These are phyloP conservation scores for Parsonsia alboflavescens DNA, from an alignment of 257 asterid species.

Conservation along the genomic window DNA sequence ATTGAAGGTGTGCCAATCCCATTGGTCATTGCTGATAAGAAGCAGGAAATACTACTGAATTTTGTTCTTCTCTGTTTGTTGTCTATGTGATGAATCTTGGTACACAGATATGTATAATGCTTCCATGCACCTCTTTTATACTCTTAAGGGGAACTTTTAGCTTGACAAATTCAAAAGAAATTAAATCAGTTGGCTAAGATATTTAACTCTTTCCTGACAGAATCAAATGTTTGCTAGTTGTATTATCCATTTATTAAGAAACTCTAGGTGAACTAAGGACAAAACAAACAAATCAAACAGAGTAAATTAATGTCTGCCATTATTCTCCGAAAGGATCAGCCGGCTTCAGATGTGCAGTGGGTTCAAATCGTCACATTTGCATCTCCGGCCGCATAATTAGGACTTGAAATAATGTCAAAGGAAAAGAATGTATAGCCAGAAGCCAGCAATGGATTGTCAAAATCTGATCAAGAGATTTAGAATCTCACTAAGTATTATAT, in stretches of 20 bases:
- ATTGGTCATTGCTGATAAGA: not conserved
- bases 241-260: not conserved
- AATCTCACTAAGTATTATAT: not conserved
- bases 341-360: not conserved
- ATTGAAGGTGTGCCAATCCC: conserved; percentile 27
- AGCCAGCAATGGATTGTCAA: not conserved
- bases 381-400: not conserved
- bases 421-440: not conserved
- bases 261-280: not conserved
- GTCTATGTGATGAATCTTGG: too few species aligned
- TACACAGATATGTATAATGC: not conserved
- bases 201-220: not conserved
- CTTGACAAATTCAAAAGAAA: conserved; percentile 1
- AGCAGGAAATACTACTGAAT: not conserved
- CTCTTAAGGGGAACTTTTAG: not conserved
- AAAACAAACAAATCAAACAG: not conserved
- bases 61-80: not conserved
- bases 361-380: too few species aligned
- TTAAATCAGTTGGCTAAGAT: not conserved
- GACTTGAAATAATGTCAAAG: not conserved
- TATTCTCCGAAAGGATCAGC: not conserved
- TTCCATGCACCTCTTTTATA: not conserved
- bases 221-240: not conserved
- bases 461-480: not conserved
- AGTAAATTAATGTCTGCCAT: not conserved